Evolutionary conservation across 345 rosid species (phyloP).

Genomic region (Corchorus capsularis): DNA sequence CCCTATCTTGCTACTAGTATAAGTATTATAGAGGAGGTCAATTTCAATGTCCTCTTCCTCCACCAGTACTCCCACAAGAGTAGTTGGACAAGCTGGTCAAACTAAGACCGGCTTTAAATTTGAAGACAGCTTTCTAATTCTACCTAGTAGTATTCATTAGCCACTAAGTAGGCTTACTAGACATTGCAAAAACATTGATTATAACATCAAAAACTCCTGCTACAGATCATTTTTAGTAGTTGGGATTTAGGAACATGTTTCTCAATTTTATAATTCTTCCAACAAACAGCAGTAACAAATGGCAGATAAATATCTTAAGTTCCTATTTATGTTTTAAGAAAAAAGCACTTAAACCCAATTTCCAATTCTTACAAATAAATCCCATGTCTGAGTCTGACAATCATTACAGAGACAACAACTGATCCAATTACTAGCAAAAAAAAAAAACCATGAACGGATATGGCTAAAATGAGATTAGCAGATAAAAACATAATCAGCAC

Average conservation of each 20-base stretch:
- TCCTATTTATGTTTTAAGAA: neutral
- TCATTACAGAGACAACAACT: neutral
- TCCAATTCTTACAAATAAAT: neutral
- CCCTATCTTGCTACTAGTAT: neutral
- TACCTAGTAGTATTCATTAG: neutral
- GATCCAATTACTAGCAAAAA: neutral
- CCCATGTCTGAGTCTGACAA: conserved; percentile 2
- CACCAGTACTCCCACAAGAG: neutral
- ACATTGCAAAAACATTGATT: neutral
- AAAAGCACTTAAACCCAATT: neutral
- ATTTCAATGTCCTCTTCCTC: neutral
- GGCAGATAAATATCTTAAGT: neutral
- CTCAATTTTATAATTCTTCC: neutral
- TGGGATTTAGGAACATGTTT: neutral
- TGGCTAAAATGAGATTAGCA: neutral
- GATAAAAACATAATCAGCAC: neutral
- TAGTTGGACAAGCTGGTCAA: neutral
- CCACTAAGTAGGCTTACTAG: neutral
- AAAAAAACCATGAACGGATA: neutral
- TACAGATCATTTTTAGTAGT: neutral
- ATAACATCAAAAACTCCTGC: neutral
- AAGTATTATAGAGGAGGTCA: neutral
- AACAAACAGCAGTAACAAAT: neutral
- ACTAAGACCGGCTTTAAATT: neutral
- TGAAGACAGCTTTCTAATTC: neutral